phyloP scores from a whole-genome alignment of 2,329 filamentous ascomycete genomes.

The Diaporthe vaccinii region DNA sequence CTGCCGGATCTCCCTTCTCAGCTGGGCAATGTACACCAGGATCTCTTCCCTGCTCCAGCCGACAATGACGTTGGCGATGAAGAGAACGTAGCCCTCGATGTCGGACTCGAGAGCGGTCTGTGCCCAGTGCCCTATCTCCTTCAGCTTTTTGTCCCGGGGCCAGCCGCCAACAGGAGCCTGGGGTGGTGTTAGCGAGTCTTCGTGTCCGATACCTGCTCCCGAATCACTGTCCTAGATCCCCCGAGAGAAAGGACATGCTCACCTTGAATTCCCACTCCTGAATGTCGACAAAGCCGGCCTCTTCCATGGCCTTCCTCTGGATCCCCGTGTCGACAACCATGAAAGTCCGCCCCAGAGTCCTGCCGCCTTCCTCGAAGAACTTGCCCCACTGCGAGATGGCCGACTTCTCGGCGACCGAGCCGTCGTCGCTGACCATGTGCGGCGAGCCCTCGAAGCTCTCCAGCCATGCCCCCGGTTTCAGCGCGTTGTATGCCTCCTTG shows the following conservation, averaged over 20 bases:
- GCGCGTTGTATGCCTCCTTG: constrained; percentile 60
- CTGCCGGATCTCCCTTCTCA: constrained; percentile 50
- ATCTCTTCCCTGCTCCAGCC: constrained; percentile 54
- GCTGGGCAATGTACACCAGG: constrained; percentile 51
- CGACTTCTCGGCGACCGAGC: constrained; percentile 39
- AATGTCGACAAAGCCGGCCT: constrained; percentile 70
- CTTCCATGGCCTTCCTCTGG: constrained; percentile 64
- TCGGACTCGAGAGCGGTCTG: constrained; percentile 37
- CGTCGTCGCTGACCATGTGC: constrained; percentile 46
- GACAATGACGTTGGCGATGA: constrained; percentile 52
- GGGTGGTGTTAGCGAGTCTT: background rate
- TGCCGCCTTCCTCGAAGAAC: constrained; percentile 57
- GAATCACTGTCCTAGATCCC: too few relatives aligned
- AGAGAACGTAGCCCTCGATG: constrained; percentile 45
- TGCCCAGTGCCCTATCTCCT: constrained; percentile 45
- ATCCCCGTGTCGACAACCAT: constrained; percentile 66
- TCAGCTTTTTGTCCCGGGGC: constrained; percentile 47
- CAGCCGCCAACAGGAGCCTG: constrained; percentile 48
- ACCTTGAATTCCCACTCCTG: constrained; percentile 66
- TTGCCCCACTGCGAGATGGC: constrained; percentile 46
- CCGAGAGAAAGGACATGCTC: background rate
- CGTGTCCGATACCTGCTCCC: background rate
- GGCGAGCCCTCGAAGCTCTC: constrained; percentile 45
- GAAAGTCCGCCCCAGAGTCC: constrained; percentile 58
- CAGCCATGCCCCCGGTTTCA: constrained; percentile 64